Conservation (phyloP, 2,329 filamentous ascomycete species). For the Diaporthe destruens region DNA sequence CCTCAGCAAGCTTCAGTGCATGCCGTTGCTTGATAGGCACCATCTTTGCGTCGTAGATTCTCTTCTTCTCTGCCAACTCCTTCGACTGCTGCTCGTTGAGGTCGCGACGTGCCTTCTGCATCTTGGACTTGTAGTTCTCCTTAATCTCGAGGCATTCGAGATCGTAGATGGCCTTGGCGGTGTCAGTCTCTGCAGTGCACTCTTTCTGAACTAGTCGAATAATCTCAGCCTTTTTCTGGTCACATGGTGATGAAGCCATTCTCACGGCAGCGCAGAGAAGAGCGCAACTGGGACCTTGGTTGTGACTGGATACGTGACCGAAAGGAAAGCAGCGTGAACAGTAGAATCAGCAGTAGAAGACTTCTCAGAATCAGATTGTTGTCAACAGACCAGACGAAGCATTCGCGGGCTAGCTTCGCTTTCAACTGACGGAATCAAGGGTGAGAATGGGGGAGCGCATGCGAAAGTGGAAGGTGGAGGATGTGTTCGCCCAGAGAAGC, state of each 20-base stretch:
- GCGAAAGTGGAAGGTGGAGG: not conserved
- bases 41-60: not conserved
- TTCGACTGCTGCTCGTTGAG: not conserved
- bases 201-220: not conserved
- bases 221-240: slow-evolving; percentile 10
- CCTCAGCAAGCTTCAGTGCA: not conserved
- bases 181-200: not conserved
- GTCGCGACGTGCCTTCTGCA: not conserved
- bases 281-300: not conserved
- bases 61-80: slow-evolving; percentile 3
- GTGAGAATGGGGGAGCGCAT: not conserved
- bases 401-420: not conserved
- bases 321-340: not conserved
- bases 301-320: not conserved
- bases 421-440: not conserved
- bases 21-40: not conserved
- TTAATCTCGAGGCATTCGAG: not conserved
- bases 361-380: not conserved
- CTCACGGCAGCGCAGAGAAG: not conserved
- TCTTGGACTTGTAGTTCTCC: not conserved
- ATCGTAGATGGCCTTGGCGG: not conserved
- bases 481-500: not conserved
- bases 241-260: not conserved
- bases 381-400: not conserved
- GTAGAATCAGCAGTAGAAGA: not conserved